Conservation (phyloP, 345 rosid genomes). For the Linum tenue region DNA sequence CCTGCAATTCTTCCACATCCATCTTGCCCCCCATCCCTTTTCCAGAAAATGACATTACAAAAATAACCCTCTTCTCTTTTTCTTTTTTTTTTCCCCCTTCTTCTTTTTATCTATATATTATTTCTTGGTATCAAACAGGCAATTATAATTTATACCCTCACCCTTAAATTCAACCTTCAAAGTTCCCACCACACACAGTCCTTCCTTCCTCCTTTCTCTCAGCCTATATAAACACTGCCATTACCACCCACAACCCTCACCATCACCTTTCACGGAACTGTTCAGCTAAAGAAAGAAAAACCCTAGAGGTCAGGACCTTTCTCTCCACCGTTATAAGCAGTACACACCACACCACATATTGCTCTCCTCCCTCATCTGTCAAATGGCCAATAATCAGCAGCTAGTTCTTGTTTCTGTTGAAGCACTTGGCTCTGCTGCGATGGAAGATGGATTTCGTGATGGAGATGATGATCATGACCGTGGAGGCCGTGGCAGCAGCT, state of each 20-base stretch:
- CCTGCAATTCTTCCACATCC: neutral
- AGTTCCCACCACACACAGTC: neutral
- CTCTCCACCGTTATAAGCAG: constrained; percentile 1
- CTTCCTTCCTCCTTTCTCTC: neutral
- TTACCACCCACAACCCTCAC: neutral
- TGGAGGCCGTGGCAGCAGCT: neutral
- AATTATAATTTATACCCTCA: constrained; percentile 13
- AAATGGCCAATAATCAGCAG: constrained; percentile 5
- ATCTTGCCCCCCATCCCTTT: constrained; percentile 1
- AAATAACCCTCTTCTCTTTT: constrained; percentile 9
- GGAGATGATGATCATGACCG: neutral
- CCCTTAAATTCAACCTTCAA: constrained; percentile 9
- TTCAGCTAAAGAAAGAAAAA: neutral
- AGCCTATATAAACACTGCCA: constrained; percentile 11
- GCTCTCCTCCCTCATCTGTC: neutral
- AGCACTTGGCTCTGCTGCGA: neutral
- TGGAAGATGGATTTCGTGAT: neutral
- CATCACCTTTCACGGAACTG: constrained; percentile 17
- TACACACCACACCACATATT: neutral
- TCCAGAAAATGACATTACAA: constrained; percentile 20
- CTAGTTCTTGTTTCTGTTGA: neutral
- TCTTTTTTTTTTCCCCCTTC: too few species aligned
- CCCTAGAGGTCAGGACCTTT: neutral
- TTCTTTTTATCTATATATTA: too few species aligned
- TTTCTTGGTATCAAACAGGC: constrained; percentile 1